These are phyloP conservation scores for Pichia sp. DNA, from an alignment of 1,139 yeast species.

Conservation along the genomic window DNA sequence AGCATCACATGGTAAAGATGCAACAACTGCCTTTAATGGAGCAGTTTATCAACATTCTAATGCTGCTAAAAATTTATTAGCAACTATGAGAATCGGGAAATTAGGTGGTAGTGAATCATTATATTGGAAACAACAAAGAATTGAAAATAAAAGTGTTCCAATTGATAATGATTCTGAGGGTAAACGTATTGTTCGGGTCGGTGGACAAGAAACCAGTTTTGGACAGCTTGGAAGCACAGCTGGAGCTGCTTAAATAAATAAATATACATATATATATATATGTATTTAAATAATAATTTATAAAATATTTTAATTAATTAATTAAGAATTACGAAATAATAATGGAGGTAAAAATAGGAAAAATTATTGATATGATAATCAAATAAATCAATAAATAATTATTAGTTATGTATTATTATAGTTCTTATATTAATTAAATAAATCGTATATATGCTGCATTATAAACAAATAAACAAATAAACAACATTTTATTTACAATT, in stretches of 20 bases:
- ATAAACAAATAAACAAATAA: too few species aligned
- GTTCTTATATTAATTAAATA: too few species aligned
- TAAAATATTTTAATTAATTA: too few species aligned
- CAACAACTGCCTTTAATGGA: constrained; percentile 66
- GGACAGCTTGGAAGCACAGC: constrained; percentile 34
- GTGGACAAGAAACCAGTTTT: constrained; percentile 48
- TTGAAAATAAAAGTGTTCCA: constrained; percentile 50
- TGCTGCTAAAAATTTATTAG: constrained; percentile 64
- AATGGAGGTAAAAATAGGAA: too few species aligned
- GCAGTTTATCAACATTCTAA: constrained; percentile 72
- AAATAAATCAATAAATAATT: too few species aligned
- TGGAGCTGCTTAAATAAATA: constrained; percentile 32
- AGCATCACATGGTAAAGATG: constrained; percentile 66
- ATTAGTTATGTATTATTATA: too few species aligned
- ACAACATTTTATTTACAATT: too few species aligned
- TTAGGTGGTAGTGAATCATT: constrained; percentile 77
- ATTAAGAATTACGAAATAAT: too few species aligned
- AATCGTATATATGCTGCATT: too few species aligned
- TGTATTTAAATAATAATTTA: neutral
- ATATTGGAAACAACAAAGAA: constrained; percentile 64
- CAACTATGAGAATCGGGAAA: constrained; percentile 71
- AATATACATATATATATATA: neutral
- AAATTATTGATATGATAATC: too few species aligned
- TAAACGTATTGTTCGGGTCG: constrained; percentile 50
- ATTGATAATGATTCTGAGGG: constrained; percentile 47